A percentile compares a stretch with the other conserved stretches of the same genome.
These are phyloP conservation scores for Rhizoclosmatium globosum DNA, from an alignment of 192 early-diverging fungal species.

Conservation along the genomic window DNA sequence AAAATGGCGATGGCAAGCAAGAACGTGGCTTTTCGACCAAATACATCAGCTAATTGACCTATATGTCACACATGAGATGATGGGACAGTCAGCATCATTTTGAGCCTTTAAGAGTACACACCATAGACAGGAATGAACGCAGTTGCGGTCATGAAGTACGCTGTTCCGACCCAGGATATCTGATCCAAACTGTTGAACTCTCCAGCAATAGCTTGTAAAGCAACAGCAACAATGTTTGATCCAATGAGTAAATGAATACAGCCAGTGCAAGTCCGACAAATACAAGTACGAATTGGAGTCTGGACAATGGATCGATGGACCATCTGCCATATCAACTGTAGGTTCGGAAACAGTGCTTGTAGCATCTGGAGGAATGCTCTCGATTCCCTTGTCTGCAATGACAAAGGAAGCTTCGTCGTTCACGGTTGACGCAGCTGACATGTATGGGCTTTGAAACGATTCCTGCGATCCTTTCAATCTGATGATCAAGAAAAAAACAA, in stretches of 20 bases:
- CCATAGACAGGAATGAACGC: conserved; percentile 78
- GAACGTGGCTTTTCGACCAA: conserved; percentile 82
- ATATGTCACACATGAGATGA: conserved; percentile 26
- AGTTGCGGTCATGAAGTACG: conserved; percentile 47
- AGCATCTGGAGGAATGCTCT: no score
- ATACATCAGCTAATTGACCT: conserved; percentile 87
- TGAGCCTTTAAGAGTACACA: not conserved
- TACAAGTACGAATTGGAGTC: not conserved
- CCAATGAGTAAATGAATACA: not conserved
- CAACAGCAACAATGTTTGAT: conserved; percentile 48
- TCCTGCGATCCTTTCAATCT: no score
- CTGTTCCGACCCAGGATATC: conserved; percentile 50
- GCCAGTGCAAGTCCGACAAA: conserved; percentile 21
- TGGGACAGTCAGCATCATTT: not conserved
- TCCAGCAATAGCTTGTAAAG: conserved; percentile 40
- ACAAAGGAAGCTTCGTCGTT: no score
- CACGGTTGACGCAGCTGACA: no score
- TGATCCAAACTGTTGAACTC: conserved; percentile 44
- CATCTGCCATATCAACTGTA: no score
- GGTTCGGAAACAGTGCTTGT: no score
- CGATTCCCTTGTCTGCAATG: no score
- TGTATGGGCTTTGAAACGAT: no score
- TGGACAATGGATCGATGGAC: not conserved
- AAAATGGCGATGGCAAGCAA: conserved; percentile 78
- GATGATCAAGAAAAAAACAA: no score